Base-by-base conservation (phyloP, 352 stramenopile genomes). In the Pythium pyrilobum region DNA sequence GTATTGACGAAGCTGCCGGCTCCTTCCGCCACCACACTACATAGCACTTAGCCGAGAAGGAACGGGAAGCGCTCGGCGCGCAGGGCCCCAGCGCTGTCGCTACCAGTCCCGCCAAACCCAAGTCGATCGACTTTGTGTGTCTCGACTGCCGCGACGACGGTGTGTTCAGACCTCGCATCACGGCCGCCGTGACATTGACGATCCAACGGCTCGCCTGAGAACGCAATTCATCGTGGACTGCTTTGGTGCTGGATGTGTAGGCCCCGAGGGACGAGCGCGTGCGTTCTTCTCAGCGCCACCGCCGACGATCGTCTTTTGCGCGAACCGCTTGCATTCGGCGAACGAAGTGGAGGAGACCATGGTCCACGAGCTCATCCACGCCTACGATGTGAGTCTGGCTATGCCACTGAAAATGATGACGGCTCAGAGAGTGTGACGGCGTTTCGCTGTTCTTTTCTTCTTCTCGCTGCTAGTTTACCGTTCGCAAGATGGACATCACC, bases 401-500 rank as follows among this genome's bases (percentile, higher is more conserved):
- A n/a, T n/a, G n/a, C n/a, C n/a, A 20, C 28, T 23, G 8, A 5
- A 31, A 7, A 20, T 32, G 36, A 23, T 18, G 7, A 7, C n/a
- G 27, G 23, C 21, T 16, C 38, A 44, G 9, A 21, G 9, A 16
- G 36, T 21, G 11, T 46, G 10, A 5, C 8, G 11, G 40, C 20
- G n/a, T n/a, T 41, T 20, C 25, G 16, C 5, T 24, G 36, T 23
- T 23, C 9, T 41, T 41, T 41, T 6, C 5, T 13, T n/a, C n/a
- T n/a, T 34, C 15, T 16, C 52, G 23, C 3, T 50, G 21, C 21
- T 50, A 92, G 82, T 92, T 89, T 49, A 85, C 77, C 0, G 82
- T 92, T 50, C 78, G 82, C 23, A 77, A 87, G 54, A 92, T 92
- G 82, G 82, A 92, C 56, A 89, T 92, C 52, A 89, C 82, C 48